Conservation (phyloP, 805 yeast species). For the Metschnikowia henanensis region DNA sequence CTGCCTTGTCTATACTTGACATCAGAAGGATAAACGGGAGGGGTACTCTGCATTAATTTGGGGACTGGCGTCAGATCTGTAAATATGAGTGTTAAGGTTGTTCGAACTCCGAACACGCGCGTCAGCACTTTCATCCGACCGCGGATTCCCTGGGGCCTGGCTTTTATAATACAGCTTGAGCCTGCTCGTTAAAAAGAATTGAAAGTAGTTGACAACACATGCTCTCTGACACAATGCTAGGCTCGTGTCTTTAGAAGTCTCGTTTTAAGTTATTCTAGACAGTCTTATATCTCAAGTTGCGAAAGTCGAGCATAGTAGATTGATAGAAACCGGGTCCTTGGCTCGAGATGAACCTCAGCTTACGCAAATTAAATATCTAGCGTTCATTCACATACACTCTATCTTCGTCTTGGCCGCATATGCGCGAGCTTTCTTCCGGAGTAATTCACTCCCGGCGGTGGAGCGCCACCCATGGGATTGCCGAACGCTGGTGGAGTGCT, state of each 20-base stretch:
- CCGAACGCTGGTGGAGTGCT: slow-evolving; percentile 20
- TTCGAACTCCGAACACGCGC: neutral
- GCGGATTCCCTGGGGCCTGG: neutral
- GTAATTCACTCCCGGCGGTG: slow-evolving; percentile 23
- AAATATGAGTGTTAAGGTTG: no score
- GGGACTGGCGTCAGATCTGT: neutral
- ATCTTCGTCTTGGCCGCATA: slow-evolving; percentile 33
- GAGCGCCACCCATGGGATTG: slow-evolving; percentile 12
- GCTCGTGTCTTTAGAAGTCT: no score
- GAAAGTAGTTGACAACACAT: no score
- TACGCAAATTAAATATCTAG: no score
- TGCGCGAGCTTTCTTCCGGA: slow-evolving; percentile 31
- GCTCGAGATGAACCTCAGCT: no score
- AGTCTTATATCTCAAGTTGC: no score
- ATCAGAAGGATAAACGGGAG: slow-evolving; percentile 20
- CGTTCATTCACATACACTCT: neutral
- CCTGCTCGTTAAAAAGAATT: no score
- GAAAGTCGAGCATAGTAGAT: no score
- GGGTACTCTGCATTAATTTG: slow-evolving; percentile 2
- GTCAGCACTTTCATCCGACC: neutral
- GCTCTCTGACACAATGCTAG: no score
- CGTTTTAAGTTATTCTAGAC: no score
- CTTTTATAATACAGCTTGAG: no score
- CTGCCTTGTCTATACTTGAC: slow-evolving; percentile 36
- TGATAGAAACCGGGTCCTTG: no score